Evolutionary conservation across 192 early-diverging fungal species (phyloP).

Genomic region (Thamnidium elegans): DNA sequence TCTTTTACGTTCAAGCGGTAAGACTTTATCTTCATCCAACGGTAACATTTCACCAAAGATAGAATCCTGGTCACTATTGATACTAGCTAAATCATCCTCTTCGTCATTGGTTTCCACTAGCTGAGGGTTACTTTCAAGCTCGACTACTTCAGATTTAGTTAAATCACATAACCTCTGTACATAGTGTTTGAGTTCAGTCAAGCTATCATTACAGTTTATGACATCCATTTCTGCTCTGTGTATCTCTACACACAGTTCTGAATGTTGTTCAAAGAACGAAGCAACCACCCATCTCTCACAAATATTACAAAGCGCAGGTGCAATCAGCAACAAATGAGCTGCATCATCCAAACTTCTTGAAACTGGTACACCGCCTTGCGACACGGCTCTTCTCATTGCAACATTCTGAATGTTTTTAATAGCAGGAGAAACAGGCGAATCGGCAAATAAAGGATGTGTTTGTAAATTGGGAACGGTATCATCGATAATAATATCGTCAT

Average conservation of each 20-base stretch:
- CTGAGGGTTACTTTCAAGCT: constrained; percentile 17
- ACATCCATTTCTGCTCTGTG: constrained; percentile 79
- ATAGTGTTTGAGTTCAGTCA: constrained; percentile 56
- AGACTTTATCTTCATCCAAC: constrained; percentile 5
- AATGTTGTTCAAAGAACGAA: constrained; percentile 73
- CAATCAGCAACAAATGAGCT: constrained; percentile 39
- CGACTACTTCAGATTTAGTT: not conserved
- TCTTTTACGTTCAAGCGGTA: constrained; percentile 2
- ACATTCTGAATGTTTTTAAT: too few species aligned
- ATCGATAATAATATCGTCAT: not conserved
- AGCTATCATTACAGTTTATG: constrained; percentile 66
- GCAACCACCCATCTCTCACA: constrained; percentile 73
- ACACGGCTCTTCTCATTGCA: constrained; percentile 29
- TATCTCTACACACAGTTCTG: constrained; percentile 63
- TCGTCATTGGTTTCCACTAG: not conserved
- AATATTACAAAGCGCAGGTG: constrained; percentile 69
- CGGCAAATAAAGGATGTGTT: not conserved
- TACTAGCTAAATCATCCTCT: not conserved
- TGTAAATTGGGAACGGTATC: constrained; percentile 8
- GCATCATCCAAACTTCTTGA: constrained; percentile 4
- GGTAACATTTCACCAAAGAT: constrained; percentile 7
- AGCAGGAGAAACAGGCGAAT: not conserved
- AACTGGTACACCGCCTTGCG: constrained; percentile 23
- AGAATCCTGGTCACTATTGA: not conserved
- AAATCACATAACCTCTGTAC: constrained; percentile 31